Evolutionary conservation across 2,329 filamentous ascomycete genomes (phyloP), one percentile per base, ranked within the genome.

Genomic region (Fusarium veterinarium): DNA sequence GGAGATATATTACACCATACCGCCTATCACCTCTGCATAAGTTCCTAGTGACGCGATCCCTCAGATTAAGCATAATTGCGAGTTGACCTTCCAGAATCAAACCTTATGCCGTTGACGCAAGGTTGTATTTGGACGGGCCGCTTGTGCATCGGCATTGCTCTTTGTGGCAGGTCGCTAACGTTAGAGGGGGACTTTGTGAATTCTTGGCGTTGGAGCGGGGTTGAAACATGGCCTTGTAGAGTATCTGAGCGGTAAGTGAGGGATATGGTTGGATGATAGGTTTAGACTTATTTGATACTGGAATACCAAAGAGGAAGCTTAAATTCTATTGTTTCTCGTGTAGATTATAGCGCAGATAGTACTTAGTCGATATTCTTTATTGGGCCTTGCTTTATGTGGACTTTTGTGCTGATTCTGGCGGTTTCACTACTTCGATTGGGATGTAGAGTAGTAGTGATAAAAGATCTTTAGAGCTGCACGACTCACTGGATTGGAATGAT

Each of bases 171-270:
- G 70, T 73, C 60, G 48, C 55, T 45, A 55, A 20, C n/a, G 13
- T 5, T 31, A 14, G 16, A 51, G 25, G 33, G 70, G 70, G 45
- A 73, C 70, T 73, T 73, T 73, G 60, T 72, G 40, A 49, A 44
- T 41, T 38, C 70, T 73, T 73, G 70, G 70, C 70, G 37, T 25
- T 38, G 10, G 31, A 35, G 70, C 70, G 70, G 70, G 70, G 70
- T 58, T 52, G 41, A 23, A 45, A 37, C 48, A 30, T 16, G 14
- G n/a, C 28, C 23, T 31, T 33, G 11, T 8, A 2, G 8, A 13
- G 19, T n/a, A 35, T 40, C 37, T n/a, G 23, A 35, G 48, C 30
- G 28, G 38, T 20, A 51, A 40, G n/a, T 6, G 35, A 19, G 20
- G 6, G 8, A 0, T 17, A 8, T 60, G 37, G 38, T 14, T 60